A percentile compares a stretch with the other conserved stretches of the same genome.
Conservation (phyloP, 169 alveolate genomes). For the Cryptosporidium canis region DNA sequence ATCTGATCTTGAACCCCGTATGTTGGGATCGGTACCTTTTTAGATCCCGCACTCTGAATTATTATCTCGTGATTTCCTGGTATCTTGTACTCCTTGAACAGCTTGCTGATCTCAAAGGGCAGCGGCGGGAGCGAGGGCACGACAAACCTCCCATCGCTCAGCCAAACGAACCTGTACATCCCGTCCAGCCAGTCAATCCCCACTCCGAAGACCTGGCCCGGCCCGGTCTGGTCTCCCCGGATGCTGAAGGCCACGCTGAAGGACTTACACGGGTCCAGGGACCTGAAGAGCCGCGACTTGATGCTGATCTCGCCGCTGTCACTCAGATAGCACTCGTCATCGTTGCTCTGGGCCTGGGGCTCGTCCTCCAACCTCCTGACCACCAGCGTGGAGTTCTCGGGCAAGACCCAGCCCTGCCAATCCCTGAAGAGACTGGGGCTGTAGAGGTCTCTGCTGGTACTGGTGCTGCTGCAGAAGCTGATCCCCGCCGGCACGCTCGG, state of each 20-base stretch:
- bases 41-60: not conserved
- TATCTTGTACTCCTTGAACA: conserved; percentile 33
- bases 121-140: conserved; percentile 50
- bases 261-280: conserved; percentile 41
- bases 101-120: conserved; percentile 56
- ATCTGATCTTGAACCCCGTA: conserved; percentile 77
- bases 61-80: conserved; percentile 36
- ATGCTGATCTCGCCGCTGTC: conserved; percentile 21
- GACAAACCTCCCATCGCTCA: conserved; percentile 52
- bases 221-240: not conserved
- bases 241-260: conserved; percentile 19
- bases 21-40: conserved; percentile 24
- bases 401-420: conserved; percentile 46
- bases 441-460: conserved; percentile 31
- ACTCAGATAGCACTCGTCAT: conserved; percentile 62
- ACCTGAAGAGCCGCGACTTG: conserved; percentile 27
- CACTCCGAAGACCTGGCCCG: conserved; percentile 18
- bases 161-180: conserved; percentile 41
- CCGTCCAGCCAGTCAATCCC: conserved; percentile 72
- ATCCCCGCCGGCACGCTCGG: conserved; percentile 50
- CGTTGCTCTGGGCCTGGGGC: conserved; percentile 21
- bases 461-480: conserved; percentile 48
- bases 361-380: conserved; percentile 21
- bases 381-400: not conserved
- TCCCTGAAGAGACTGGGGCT: not conserved